Percentiles rank a stretch among this genome's conserved stretches.
These are phyloP conservation scores for Craterostigma plantagineum DNA, from an alignment of 257 asterid species.

Conservation along the genomic window DNA sequence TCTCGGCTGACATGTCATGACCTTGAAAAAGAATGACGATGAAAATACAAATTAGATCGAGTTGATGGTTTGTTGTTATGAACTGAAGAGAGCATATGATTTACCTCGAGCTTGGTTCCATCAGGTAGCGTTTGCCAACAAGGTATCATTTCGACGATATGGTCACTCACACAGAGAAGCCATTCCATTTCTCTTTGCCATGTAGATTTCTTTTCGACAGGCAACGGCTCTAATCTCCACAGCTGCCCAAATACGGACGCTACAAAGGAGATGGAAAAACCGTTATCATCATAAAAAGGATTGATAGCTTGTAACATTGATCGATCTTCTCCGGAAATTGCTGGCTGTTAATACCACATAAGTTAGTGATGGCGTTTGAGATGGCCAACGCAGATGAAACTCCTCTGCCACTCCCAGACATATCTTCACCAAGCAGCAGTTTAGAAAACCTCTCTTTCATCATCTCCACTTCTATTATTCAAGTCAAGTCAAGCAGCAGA, in stretches of 20 bases:
- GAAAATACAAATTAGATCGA: too few species aligned
- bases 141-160: constrained; percentile 65
- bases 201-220: constrained; percentile 52
- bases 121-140: constrained; percentile 65
- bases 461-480: constrained; percentile 69
- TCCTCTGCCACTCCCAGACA: constrained; percentile 97
- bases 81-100: too few species aligned
- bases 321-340: too few species aligned
- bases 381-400: constrained; percentile 75
- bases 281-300: too few species aligned
- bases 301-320: too few species aligned
- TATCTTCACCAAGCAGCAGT: constrained; percentile 88
- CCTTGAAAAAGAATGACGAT: constrained; percentile 27
- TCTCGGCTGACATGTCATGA: constrained; percentile 74
- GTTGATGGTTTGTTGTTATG: too few species aligned
- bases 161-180: constrained; percentile 69
- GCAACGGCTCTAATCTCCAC: constrained; percentile 86
- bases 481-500: too few species aligned
- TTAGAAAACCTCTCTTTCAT: constrained; percentile 87
- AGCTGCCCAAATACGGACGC: constrained; percentile 88
- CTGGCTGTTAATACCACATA: too few species aligned
- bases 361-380: constrained; percentile 81
- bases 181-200: constrained; percentile 93
- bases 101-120: constrained; percentile 77
- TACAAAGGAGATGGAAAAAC: too few species aligned